Conservation (phyloP, 768 basidiomycete species). For the Boletus tylopilopsis region DNA sequence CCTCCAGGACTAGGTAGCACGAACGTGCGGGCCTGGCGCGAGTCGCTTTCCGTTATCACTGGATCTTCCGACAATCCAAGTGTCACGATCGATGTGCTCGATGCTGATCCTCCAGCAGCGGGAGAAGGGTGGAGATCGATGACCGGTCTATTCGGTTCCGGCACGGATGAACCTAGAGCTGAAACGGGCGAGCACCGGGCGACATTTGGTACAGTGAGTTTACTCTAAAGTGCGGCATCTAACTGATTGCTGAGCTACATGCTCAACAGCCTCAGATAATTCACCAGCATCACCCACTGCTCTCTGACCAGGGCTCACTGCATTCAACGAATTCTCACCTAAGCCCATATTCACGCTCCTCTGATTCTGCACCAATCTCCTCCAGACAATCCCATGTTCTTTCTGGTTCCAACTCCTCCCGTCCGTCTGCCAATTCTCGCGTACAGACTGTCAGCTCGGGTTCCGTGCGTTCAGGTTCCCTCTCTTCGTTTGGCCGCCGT, state of each 20-base stretch:
- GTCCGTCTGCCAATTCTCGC: constrained; percentile 45
- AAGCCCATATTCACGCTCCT: constrained; percentile 43
- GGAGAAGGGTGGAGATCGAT: constrained; percentile 59
- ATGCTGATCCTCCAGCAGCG: constrained; percentile 65
- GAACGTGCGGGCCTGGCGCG: constrained; percentile 32
- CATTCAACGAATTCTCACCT: constrained; percentile 61
- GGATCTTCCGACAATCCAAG: constrained; percentile 30
- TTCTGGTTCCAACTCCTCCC: constrained; percentile 52
- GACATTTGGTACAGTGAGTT: constrained; percentile 63
- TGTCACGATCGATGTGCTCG: constrained; percentile 56
- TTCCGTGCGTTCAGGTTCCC: constrained; percentile 46
- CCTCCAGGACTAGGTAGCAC: constrained; percentile 39
- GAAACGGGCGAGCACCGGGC: constrained; percentile 39
- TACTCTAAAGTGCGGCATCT: constrained; percentile 1
- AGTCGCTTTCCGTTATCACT: constrained; percentile 31
- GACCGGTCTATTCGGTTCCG: constrained; percentile 26
- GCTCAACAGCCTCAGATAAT: constrained; percentile 41
- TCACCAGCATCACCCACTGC: constrained; percentile 37
- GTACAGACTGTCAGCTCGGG: constrained; percentile 34
- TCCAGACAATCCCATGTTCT: constrained; percentile 40
- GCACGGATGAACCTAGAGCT: constrained; percentile 13
- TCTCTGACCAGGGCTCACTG: constrained; percentile 64
- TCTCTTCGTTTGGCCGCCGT: constrained; percentile 51
- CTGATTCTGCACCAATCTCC: constrained; percentile 53
- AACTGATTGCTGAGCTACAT: constrained; percentile 11